Percentiles rank a stretch among this genome's conserved stretches.
phyloP scores from a whole-genome alignment of 129 eudicot species.

The Artemisia argyi region DNA sequence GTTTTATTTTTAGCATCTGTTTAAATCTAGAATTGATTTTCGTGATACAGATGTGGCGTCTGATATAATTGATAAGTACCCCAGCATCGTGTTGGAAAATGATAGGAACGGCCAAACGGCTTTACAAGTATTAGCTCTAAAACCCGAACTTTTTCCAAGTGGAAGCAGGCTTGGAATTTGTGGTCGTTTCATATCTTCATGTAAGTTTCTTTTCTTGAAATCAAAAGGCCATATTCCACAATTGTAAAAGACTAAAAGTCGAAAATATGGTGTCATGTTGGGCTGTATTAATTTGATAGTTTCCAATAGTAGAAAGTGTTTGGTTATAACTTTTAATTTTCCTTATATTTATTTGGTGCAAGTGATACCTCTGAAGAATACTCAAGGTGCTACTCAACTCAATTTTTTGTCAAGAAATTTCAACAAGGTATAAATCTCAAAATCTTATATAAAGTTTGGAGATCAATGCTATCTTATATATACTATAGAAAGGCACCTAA shows the following conservation, averaged over 20 bases:
- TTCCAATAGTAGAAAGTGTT: background rate
- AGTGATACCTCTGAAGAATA: background rate
- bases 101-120: background rate
- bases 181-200: slow-evolving; percentile 2
- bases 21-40: too few species aligned
- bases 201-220: slow-evolving; percentile 1
- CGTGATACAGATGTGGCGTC: background rate
- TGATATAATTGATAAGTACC: background rate
- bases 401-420: background rate
- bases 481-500: too few species aligned
- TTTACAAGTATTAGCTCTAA: slow-evolving; percentile 8
- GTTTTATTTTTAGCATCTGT: too few species aligned
- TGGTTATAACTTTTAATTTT: background rate
- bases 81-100: background rate
- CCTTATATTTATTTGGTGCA: background rate
- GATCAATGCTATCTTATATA: too few species aligned
- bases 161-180: slow-evolving; percentile 22
- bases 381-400: background rate
- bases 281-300: too few species aligned
- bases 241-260: background rate
- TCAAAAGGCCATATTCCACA: background rate
- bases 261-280: background rate
- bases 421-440: background rate
- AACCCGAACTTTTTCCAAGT: slow-evolving; percentile 8
- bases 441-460: too few species aligned